Evolutionary conservation across 805 yeast genomes (phyloP), one percentile per base, ranked within the genome.

Genomic region (Ogataea populi-albae): DNA sequence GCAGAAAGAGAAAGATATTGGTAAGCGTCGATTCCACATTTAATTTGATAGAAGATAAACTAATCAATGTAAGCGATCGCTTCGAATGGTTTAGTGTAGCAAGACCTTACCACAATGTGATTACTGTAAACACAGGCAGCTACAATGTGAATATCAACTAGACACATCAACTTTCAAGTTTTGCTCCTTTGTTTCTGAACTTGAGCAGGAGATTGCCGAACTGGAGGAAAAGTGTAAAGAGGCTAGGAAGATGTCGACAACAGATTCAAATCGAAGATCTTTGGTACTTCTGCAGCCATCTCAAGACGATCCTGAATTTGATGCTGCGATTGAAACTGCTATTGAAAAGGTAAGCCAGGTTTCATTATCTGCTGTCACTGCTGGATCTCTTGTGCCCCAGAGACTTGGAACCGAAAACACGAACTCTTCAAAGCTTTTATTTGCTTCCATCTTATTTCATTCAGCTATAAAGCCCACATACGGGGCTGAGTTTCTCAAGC

Each of bases 341-440:
- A 30, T 30, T 6, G 27, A 30, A 6, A 30, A 30, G 17, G 33
- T 21, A 10, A 12, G 26, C 12, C 28, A 30, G 17, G 33, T 30
- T n/a, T 30, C 33, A 7, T 20, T 30, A 8, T 30, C 33, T 17
- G 33, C 33, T 15, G 27, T 30, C 26, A 30, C 33, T 17, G 33
- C 33, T 19, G 33, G 33, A 30, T n/a, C 14, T 7, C 7, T 14
- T 19, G 7, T 26, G 17, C 9, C 15, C 9, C 27, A 8, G 7
- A n/a, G 6, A 9, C n/a, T 19, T 11, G 33, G 9, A 17, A 9
- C 26, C 7, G 33, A 30, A 16, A 9, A 17, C n/a, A n/a, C 23
- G n/a, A n/a, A 22, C 23, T 19, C 33, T 8, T 20, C 33, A 9
- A 14, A 30, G 14, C 10, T 19, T 10, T n/a, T 30, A n/a, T 30